Evolutionary conservation across 2,329 filamentous ascomycete genomes (phyloP), one percentile per base, ranked within the genome.

Genomic region (Colletotrichum shisoi): DNA sequence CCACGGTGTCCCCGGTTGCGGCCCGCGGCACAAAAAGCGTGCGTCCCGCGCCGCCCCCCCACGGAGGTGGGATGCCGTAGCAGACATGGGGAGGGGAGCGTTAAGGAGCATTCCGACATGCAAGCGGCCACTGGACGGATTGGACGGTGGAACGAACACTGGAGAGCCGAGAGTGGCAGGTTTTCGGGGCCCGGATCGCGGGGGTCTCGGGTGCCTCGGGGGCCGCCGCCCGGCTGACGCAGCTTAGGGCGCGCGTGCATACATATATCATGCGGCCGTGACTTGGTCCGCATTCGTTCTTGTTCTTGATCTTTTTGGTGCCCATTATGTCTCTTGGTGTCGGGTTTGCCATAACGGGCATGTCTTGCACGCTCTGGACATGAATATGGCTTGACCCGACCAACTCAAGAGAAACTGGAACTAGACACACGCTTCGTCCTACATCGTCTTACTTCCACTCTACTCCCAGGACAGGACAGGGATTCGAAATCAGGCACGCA

Each of bases 31-130:
- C 24, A 24, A 24, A 24, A 24, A 4, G 4, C 39, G 42, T 17
- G 45, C 21, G 46, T 58, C 21, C 11, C 45, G 45, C 40, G 37
- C 44, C 53, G 61, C 54, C 42, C 42, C 37, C 21, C n/a, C n/a
- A n/a, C n/a, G n/a, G n/a, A 15, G 57, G 17, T 70, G 71, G 15
- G 62, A 39, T 72, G 70, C 69, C 71, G 67, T 37, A 3, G 5
- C 9, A 13, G 17, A 17, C 31, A 8, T 3, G 24, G n/a, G n/a
- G n/a, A n/a, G n/a, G n/a, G 4, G 24, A 27, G 24, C 15, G 4
- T 34, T 11, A 34, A 1, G n/a, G 17, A 4, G 48, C 8, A 51
- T 34, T 19, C 68, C 70, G 42, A 63, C 9, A 57, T 69, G 67
- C 44, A 53, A 56, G 42, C n/a, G 57, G 3, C 60, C 40, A 48